phyloP scores from a whole-genome alignment of 805 yeast genomes.

The Zygoascus tannicola region DNA sequence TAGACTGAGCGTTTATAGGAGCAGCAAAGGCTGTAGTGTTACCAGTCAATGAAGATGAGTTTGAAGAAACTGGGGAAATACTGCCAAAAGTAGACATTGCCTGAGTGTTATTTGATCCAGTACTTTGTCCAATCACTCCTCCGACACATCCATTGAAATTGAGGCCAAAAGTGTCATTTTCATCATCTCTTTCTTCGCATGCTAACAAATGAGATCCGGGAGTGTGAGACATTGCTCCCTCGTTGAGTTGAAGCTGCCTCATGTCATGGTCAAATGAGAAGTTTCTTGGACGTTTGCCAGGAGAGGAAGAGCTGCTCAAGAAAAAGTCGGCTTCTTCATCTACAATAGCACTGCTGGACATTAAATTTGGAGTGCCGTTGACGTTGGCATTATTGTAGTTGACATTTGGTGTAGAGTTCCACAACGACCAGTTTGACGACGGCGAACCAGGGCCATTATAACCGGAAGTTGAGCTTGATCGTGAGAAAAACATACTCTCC shows the following conservation, averaged over 20 bases:
- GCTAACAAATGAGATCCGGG: constrained; percentile 14
- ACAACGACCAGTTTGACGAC: not conserved
- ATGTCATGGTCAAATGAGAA: not conserved
- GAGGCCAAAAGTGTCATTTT: not conserved
- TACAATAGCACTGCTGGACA: not conserved
- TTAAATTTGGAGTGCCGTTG: not conserved
- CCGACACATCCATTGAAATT: not conserved
- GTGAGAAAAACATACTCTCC: constrained; percentile 1
- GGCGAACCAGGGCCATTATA: not conserved
- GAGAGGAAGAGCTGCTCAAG: not conserved
- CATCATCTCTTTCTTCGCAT: constrained; percentile 12
- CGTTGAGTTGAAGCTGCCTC: not conserved
- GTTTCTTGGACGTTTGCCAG: not conserved
- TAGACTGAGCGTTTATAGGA: not conserved
- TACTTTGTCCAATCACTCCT: not conserved
- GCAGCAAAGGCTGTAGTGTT: not conserved
- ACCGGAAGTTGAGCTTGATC: not conserved
- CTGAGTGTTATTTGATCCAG: not conserved
- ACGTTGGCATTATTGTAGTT: not conserved
- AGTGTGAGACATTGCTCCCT: not conserved
- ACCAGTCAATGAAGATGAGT: not conserved
- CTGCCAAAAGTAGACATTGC: not conserved
- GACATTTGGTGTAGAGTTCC: not conserved
- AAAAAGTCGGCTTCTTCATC: not conserved
- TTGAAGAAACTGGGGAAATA: constrained; percentile 1